Percentiles rank a stretch among this genome's conserved stretches.
Conservation (phyloP, 2,329 filamentous ascomycete species). For the Thielaviopsis populi region DNA sequence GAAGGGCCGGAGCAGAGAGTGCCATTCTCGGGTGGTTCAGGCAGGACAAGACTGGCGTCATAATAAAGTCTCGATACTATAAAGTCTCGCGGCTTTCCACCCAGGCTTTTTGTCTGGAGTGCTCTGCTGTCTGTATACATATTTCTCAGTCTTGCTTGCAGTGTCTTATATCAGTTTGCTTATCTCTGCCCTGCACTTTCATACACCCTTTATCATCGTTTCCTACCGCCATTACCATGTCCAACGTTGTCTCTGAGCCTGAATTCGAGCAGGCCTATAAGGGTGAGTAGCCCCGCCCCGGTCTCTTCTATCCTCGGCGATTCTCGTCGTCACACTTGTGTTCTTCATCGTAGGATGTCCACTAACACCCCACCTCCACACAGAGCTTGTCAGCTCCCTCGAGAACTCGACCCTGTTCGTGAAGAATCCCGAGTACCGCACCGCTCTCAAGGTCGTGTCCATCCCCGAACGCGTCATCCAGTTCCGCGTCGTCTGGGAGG, state of each 20-base stretch:
- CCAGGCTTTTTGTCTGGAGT: not conserved
- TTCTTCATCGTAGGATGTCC: not conserved
- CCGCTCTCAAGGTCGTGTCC: constrained; percentile 71
- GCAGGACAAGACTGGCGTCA: not conserved
- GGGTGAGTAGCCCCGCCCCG: constrained; percentile 38
- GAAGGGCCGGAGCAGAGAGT: not conserved
- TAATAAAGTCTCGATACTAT: constrained; percentile 14
- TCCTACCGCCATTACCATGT: constrained; percentile 39
- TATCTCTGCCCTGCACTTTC: not conserved
- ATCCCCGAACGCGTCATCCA: constrained; percentile 92
- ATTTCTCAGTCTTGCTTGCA: not conserved
- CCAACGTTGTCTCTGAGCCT: constrained; percentile 73
- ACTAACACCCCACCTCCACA: not conserved
- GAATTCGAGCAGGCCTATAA: constrained; percentile 99
- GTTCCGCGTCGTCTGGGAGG: constrained; percentile 94
- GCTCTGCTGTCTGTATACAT: not conserved
- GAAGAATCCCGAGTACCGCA: constrained; percentile 88
- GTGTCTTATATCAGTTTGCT: not conserved
- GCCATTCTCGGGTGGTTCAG: not conserved
- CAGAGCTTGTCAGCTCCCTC: constrained; percentile 88
- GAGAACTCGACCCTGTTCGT: constrained; percentile 87
- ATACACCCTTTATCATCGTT: not conserved
- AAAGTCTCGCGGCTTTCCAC: constrained; percentile 4
- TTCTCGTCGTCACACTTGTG: not conserved
- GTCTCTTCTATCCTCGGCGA: not conserved